Percentiles rank a stretch among this genome's conserved stretches.
Evolutionary conservation across 106 monocot genomes (phyloP).

Genomic region (Dendrobium huoshanense): DNA sequence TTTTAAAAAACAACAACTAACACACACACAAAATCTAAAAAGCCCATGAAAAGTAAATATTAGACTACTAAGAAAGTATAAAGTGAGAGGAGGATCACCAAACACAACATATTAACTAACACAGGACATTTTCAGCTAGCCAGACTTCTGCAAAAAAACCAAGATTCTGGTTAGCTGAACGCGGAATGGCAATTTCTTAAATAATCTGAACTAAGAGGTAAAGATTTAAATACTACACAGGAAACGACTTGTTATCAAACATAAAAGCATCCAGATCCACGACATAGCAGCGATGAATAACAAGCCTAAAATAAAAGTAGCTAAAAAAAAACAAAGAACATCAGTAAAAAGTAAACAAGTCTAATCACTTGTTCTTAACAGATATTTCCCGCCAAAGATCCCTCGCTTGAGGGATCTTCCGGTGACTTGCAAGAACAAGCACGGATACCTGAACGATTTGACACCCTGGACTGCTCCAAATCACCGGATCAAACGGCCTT

Average conservation of each 20-base stretch:
- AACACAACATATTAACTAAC: not conserved
- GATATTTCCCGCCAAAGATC: not conserved
- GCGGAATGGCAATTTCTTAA: not conserved
- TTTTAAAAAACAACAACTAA: not conserved
- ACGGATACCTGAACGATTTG: not conserved
- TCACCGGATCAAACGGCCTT: not conserved
- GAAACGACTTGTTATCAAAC: not conserved
- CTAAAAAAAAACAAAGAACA: not conserved
- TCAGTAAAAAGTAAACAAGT: not conserved
- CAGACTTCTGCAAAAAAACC: not conserved
- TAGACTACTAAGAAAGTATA: not conserved
- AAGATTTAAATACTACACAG: not conserved
- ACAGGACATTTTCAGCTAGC: not conserved
- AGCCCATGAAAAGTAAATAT: not conserved
- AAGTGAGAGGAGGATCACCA: not conserved
- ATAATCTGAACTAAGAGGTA: not conserved
- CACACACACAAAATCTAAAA: not conserved
- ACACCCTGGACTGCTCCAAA: not conserved
- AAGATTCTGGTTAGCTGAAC: not conserved
- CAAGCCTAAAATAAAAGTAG: not conserved
- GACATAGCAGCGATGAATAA: not conserved
- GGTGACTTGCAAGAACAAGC: not conserved
- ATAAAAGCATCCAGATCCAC: not conserved
- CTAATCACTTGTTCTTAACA: not conserved
- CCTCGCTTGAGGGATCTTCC: not conserved